A percentile compares a stretch with the other conserved stretches of the same genome.
Evolutionary conservation across 2,329 filamentous ascomycete species (phyloP).

Genomic region (Penicillium rolfsii): DNA sequence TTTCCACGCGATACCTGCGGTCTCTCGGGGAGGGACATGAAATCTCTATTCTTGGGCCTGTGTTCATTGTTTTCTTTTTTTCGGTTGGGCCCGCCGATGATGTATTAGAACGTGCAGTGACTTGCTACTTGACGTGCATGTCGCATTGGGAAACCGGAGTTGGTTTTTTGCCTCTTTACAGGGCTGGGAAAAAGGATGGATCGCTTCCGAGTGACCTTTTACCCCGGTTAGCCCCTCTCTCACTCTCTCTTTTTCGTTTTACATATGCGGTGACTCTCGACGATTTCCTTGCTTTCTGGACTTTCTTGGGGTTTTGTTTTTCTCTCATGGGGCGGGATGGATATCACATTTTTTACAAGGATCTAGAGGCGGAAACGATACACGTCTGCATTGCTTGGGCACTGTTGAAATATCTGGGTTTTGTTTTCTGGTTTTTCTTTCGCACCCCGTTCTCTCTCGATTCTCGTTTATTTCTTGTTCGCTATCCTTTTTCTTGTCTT

Average conservation of each 20-base stretch:
- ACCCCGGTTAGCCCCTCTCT: constrained; percentile 17
- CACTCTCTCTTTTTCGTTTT: constrained; percentile 23
- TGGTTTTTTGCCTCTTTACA: constrained; percentile 32
- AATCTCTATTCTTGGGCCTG: constrained; percentile 34
- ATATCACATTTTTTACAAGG: constrained; percentile 41
- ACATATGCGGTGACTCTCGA: constrained; percentile 34
- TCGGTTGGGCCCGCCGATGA: constrained; percentile 40
- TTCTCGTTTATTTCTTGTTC: constrained; percentile 29
- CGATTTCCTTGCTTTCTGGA: constrained; percentile 34
- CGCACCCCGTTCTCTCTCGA: constrained; percentile 7
- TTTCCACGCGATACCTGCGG: constrained; percentile 41
- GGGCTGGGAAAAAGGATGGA: constrained; percentile 26
- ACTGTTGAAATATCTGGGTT: constrained; percentile 41
- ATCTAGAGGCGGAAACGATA: constrained; percentile 51
- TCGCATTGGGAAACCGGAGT: constrained; percentile 40
- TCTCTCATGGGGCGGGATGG: constrained; percentile 38
- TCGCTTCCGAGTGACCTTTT: constrained; percentile 29
- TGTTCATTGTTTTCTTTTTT: constrained; percentile 12
- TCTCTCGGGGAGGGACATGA: constrained; percentile 41
- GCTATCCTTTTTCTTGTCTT: constrained; percentile 29
- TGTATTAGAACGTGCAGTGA: constrained; percentile 47
- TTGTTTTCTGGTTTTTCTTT: constrained; percentile 31
- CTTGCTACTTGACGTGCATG: constrained; percentile 41
- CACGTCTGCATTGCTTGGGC: constrained; percentile 50
- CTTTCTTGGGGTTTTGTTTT: constrained; percentile 33